phyloP scores from a whole-genome alignment of 148 eudicot genomes.

The Vaccinium vitisidaea region DNA sequence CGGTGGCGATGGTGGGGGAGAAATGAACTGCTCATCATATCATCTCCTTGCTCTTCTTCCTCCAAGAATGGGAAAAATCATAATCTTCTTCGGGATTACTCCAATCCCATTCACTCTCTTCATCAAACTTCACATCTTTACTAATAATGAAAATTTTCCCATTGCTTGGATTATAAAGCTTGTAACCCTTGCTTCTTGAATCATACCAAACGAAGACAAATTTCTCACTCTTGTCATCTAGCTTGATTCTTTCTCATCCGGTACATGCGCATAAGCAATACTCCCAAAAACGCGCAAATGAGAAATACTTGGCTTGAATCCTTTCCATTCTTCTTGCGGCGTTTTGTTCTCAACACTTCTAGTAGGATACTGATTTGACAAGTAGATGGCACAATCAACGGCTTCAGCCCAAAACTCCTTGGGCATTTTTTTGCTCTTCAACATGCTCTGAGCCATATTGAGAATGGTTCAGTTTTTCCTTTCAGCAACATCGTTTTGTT shows the following conservation, averaged over 20 bases:
- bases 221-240: not conserved
- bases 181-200: not conserved
- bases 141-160: not conserved
- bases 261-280: not conserved
- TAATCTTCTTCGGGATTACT: not conserved
- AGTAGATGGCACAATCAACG: constrained; percentile 3
- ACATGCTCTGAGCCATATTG: not conserved
- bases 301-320: not conserved
- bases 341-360: not conserved
- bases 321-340: not conserved
- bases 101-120: not conserved
- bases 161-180: not conserved
- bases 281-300: not conserved
- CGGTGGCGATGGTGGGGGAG: not conserved
- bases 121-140: constrained; percentile 4
- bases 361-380: not conserved
- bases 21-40: not conserved
- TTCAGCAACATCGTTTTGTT: not conserved
- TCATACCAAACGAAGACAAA: not conserved
- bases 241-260: not conserved
- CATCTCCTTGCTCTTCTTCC: not conserved
- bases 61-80: not conserved
- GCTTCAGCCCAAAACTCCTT: not conserved
- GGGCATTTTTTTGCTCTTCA: not conserved
- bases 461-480: not conserved